Conservation (phyloP, 345 rosid genomes). For the Durio zibethinus region DNA sequence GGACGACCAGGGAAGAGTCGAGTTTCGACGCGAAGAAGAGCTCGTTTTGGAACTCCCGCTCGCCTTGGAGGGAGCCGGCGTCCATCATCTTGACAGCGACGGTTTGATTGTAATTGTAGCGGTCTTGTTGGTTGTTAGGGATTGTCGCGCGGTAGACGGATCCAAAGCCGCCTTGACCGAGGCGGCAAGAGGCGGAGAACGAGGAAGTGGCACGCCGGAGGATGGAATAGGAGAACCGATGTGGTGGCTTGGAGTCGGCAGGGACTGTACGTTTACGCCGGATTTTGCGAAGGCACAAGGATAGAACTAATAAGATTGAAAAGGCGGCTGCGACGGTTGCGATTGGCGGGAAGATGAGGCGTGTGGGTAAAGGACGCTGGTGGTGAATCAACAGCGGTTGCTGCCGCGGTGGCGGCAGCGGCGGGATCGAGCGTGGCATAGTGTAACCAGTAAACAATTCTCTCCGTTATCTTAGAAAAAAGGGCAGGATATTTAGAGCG, state of each 20-base stretch:
- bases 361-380: constrained; percentile 19
- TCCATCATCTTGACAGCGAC: constrained; percentile 93
- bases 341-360: constrained; percentile 26
- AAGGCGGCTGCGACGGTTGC: constrained; percentile 40
- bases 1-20: constrained; percentile 49
- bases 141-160: constrained; percentile 69
- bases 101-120: constrained; percentile 17
- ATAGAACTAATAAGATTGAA: constrained; percentile 44
- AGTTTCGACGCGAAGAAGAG: constrained; percentile 70
- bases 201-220: constrained; percentile 61
- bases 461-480: not conserved
- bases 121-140: constrained; percentile 19
- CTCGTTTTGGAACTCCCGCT: constrained; percentile 94
- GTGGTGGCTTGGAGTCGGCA: constrained; percentile 42
- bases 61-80: constrained; percentile 87
- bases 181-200: constrained; percentile 48
- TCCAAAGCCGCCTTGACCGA: constrained; percentile 84
- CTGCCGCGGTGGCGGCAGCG: constrained; percentile 20
- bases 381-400: constrained; percentile 20
- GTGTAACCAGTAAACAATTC: too few relatives aligned
- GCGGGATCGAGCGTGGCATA: constrained; percentile 43
- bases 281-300: constrained; percentile 54
- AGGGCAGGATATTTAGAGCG: too few relatives aligned
- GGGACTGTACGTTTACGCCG: constrained; percentile 45
- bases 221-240: constrained; percentile 50